Percentiles rank a stretch among this genome's conserved stretches.
Conservation (phyloP, 208 protist species). For the Strigomonas galati region DNA sequence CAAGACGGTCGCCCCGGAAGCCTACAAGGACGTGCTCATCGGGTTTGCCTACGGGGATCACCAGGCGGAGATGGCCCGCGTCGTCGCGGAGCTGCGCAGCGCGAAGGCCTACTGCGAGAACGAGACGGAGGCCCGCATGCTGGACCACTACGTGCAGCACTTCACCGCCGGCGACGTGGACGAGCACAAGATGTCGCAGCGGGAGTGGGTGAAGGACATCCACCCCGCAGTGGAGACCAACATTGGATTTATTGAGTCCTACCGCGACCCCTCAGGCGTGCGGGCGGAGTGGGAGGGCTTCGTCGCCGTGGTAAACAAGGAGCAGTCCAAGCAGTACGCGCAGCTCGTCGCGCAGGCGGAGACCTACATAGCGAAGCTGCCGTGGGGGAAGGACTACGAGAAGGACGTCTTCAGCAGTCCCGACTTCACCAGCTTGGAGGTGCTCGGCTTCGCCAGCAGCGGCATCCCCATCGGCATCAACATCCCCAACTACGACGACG, state of each 20-base stretch:
- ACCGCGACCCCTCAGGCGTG: slow-evolving; percentile 89
- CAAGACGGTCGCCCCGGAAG: slow-evolving; percentile 31
- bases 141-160: slow-evolving; percentile 83
- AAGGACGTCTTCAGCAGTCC: slow-evolving; percentile 85
- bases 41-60: slow-evolving; percentile 79
- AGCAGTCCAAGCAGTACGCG: slow-evolving; percentile 72
- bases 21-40: slow-evolving; percentile 52
- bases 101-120: slow-evolving; percentile 69
- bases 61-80: slow-evolving; percentile 47
- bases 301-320: slow-evolving; percentile 90
- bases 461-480: slow-evolving; percentile 90
- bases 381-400: slow-evolving; percentile 86
- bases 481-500: slow-evolving; percentile 93
- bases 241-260: slow-evolving; percentile 94
- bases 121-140: slow-evolving; percentile 80
- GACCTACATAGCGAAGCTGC: slow-evolving; percentile 72
- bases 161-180: slow-evolving; percentile 82
- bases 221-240: slow-evolving; percentile 91
- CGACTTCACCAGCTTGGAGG: slow-evolving; percentile 92
- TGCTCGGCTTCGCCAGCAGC: slow-evolving; percentile 83
- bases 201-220: slow-evolving; percentile 90
- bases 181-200: slow-evolving; percentile 85
- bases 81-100: slow-evolving; percentile 50
- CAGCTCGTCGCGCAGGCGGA: slow-evolving; percentile 58
- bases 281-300: slow-evolving; percentile 93